phyloP scores from a whole-genome alignment of 225 moss, liverwort and hornwort species.

The Lunularia cruciata region DNA sequence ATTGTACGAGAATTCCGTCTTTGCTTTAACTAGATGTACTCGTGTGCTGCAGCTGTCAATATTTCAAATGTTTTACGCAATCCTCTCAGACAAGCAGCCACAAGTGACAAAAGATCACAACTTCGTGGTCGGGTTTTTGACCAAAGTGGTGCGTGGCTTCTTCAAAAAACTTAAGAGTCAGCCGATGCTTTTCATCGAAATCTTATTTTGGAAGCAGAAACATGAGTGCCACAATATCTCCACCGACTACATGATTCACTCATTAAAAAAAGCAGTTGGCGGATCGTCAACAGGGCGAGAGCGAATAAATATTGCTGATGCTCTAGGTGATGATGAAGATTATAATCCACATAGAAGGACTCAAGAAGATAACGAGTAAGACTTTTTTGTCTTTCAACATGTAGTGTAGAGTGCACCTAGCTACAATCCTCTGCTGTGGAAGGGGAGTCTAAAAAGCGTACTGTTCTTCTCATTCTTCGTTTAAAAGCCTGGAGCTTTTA shows the following conservation, averaged over 20 bases:
- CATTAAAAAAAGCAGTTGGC: slow-evolving; percentile 34
- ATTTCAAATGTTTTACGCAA: slow-evolving; percentile 73
- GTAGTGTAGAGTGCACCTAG: not conserved
- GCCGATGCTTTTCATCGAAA: slow-evolving; percentile 82
- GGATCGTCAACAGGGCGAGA: slow-evolving; percentile 29
- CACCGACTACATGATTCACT: slow-evolving; percentile 68
- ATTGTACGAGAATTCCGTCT: not conserved
- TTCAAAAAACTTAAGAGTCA: slow-evolving; percentile 74
- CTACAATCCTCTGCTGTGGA: not conserved
- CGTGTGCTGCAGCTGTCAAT: slow-evolving; percentile 66
- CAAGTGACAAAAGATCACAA: slow-evolving; percentile 67
- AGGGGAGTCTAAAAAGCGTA: not conserved
- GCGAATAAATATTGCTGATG: slow-evolving; percentile 45
- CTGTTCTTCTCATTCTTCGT: not conserved
- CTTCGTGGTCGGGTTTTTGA: slow-evolving; percentile 65
- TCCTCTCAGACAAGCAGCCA: slow-evolving; percentile 63
- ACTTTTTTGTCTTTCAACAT: not conserved
- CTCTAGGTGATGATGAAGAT: slow-evolving; percentile 51
- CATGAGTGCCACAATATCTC: slow-evolving; percentile 78
- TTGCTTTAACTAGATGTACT: not conserved
- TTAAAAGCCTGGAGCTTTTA: not conserved
- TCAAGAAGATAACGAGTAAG: slow-evolving; percentile 25
- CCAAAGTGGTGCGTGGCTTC: slow-evolving; percentile 66
- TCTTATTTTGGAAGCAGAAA: slow-evolving; percentile 91
- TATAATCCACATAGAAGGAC: not conserved